Conservation (phyloP, 2,329 filamentous ascomycete genomes). For the Colletotrichum chrysophilum region DNA sequence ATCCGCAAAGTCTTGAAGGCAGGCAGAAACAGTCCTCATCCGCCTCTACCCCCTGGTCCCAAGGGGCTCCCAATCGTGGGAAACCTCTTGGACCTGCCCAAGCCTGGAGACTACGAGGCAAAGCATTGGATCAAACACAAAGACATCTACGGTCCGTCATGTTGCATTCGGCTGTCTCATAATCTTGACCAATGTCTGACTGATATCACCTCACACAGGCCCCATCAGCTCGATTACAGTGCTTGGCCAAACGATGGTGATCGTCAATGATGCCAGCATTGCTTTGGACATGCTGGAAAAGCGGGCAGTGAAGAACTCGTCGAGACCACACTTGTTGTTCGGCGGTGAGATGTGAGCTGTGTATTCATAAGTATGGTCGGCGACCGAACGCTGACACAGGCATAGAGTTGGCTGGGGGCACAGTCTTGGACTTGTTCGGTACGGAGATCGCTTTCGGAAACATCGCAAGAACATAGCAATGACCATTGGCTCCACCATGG, state of each 20-base stretch:
- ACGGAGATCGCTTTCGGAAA: constrained; percentile 39
- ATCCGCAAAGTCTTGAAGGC: not conserved
- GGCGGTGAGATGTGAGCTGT: constrained; percentile 37
- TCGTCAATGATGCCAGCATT: constrained; percentile 40
- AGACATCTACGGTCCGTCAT: constrained; percentile 28
- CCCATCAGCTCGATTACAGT: constrained; percentile 36
- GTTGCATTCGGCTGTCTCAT: not conserved
- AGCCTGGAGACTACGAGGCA: constrained; percentile 30
- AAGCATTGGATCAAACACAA: constrained; percentile 39
- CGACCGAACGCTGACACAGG: not conserved
- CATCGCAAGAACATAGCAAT: constrained; percentile 49
- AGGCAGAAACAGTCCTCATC: not conserved
- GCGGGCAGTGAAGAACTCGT: constrained; percentile 32
- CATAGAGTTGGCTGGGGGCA: constrained; percentile 36
- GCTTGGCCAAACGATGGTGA: constrained; percentile 43
- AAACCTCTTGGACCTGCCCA: constrained; percentile 49
- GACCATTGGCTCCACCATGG: constrained; percentile 46
- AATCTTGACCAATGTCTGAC: not conserved
- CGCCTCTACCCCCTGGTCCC: constrained; percentile 28
- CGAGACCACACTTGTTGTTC: constrained; percentile 34
- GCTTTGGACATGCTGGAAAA: constrained; percentile 43
- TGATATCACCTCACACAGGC: not conserved
- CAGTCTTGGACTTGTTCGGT: constrained; percentile 35
- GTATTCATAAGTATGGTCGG: not conserved
- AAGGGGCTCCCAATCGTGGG: constrained; percentile 45